Base-by-base conservation (phyloP, 345 rosid species). In the Aquilaria yunnanensis region DNA sequence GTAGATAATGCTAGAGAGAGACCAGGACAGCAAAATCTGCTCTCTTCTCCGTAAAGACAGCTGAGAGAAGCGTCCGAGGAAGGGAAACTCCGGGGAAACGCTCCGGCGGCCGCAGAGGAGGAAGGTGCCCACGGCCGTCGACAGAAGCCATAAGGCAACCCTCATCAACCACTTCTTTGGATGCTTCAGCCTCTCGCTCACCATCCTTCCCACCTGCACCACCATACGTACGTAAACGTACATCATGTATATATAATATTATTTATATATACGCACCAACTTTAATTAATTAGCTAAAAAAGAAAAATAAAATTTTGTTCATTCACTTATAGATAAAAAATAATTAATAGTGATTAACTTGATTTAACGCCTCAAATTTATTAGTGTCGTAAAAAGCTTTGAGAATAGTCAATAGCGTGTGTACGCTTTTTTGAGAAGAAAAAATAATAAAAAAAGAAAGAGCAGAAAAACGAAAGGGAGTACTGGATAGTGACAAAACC, bases 141-240 rank as follows among this genome's bases (percentile, higher is more conserved):
- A 91, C 30, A 91, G 78, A 37, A 67, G 12, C 89, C 88, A 86
- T 6, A 91, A 58, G 10, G 68, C 69, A 64, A 69, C 23, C 58
- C 82, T 70, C 70, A 90, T 61, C 60, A 82, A n/a, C 91, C 89
- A 81, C 48, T 72, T 69, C 80, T 74, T 88, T 32, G 97, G 97
- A 76, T 91, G 97, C 62, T 81, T 31, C 70, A 91, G 29, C 62
- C 83, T 84, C 71, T 75, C 77, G 13, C 86, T 74, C 23, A 88
- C 37, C 65, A 84, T 14, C 63, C 81, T 82, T 52, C 85, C 96
- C 14, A 86, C 31, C 97, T 86, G 73, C 63, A 63, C 0, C 2
- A 12, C 30, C 13, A 14, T 52, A 12, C 7, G 7, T 37, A 37
- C 7, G 7, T 37, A 37, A 3, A 37, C 7, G 4, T n/a, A 14